Base-by-base conservation (phyloP, 176 grass and related monocot genomes). In the Triticum turgidum region DNA sequence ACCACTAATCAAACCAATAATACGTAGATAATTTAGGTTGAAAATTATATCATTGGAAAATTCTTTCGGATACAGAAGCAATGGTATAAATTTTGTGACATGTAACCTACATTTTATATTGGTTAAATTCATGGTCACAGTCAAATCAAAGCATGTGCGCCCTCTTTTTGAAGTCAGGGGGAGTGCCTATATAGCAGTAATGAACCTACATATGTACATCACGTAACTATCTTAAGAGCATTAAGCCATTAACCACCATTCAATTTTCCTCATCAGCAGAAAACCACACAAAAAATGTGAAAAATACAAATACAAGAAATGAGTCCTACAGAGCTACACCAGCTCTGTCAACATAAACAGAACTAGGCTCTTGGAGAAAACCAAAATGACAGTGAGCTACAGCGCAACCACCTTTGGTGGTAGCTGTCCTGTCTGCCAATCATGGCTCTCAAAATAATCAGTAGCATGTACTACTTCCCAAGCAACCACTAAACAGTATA, bases 191-290 rank as follows among this genome's bases (percentile, higher is more conserved):
- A 54, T 54, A 73, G 52, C 11, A 51, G 59, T 42, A 90, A 25
- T 5, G 6, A 45, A 68, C 21, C n/a, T 69, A 41, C 5, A 80
- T 22, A 0, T 20, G 47, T 74, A 11, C 38, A 47, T 37, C 15
- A 69, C 51, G 20, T 29, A 73, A 15, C 11, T 56, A 20, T 4
- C 5, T 49, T 59, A 21, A 21, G 56, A 59, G 4, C 9, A 11
- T 61, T 21, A 44, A 17, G 83, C 75, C 25, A 84, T 59, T 38
- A 83, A 41, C 32, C 13, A 58, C 12, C 18, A 85, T 62, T 49
- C 11, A 70, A 87, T 35, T 70, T 30, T 77, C 29, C 21, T 38
- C 18, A 66, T 73, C 79, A 64, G 52, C 79, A 61, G 41, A 41
- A 11, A 69, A 70, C 65, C 80, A 70, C 12, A 52, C 22, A 82